Conservation (phyloP, 495 filamentous ascomycete genomes). For the Podospora comata region DNA sequence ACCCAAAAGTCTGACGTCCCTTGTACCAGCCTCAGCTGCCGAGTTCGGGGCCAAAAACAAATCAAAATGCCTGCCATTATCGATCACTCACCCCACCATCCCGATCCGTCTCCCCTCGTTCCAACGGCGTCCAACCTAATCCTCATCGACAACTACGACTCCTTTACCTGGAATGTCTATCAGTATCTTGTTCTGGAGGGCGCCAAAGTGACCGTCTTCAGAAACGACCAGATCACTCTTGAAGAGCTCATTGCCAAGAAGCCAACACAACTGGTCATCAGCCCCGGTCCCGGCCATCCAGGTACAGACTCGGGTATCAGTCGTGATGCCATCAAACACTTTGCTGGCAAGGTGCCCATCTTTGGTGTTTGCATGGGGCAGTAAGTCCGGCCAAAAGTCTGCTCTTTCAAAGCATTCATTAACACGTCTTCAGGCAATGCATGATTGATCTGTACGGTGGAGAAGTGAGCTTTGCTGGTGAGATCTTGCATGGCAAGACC, state of each 20-base stretch:
- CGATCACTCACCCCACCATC: slow-evolving; percentile 83
- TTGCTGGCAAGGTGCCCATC: slow-evolving; percentile 94
- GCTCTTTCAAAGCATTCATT: background rate
- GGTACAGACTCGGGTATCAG: slow-evolving; percentile 86
- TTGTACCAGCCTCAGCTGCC: background rate
- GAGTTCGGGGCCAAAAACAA: slow-evolving; percentile 3
- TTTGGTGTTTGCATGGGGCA: slow-evolving; percentile 98
- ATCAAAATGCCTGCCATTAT: slow-evolving; percentile 55
- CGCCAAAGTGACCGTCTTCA: slow-evolving; percentile 78
- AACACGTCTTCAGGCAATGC: slow-evolving; percentile 59
- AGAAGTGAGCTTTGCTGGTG: slow-evolving; percentile 85
- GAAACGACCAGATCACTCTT: slow-evolving; percentile 87
- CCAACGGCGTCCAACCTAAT: slow-evolving; percentile 83
- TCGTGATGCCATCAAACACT: slow-evolving; percentile 83
- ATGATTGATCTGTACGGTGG: slow-evolving; percentile 91
- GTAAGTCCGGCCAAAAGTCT: slow-evolving; percentile 44
- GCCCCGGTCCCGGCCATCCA: slow-evolving; percentile 92
- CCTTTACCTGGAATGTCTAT: slow-evolving; percentile 98
- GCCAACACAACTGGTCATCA: slow-evolving; percentile 92
- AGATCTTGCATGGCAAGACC: slow-evolving; percentile 97
- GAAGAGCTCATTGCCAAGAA: slow-evolving; percentile 76
- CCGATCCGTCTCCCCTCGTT: slow-evolving; percentile 63
- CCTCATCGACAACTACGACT: slow-evolving; percentile 98
- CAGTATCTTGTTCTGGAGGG: slow-evolving; percentile 96
- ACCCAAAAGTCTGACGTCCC: background rate